Conservation (phyloP, 192 early-diverging fungal genomes). For the Pilobolus umbonatus region DNA sequence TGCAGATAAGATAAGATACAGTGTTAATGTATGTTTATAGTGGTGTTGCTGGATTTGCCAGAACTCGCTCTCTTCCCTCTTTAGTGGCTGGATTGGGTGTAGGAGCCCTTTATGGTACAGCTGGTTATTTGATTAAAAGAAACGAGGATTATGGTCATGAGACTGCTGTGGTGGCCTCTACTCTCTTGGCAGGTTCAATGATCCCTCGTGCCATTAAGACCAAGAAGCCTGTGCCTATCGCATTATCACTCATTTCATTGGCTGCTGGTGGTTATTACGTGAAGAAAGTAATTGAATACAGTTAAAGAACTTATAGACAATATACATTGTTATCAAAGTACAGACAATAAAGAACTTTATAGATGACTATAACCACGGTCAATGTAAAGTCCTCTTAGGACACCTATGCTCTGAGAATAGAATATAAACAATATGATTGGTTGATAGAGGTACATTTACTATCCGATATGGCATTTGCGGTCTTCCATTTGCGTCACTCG, state of each 20-base stretch:
- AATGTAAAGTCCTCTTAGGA: no score
- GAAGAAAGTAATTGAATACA: conserved; percentile 42
- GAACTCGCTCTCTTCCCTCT: conserved; percentile 36
- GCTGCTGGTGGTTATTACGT: conserved; percentile 40
- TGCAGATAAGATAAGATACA: not conserved
- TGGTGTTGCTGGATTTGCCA: conserved; percentile 33
- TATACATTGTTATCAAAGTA: no score
- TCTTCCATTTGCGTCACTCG: no score
- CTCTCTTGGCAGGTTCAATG: conserved; percentile 31
- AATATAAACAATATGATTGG: no score
- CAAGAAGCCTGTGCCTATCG: conserved; percentile 34
- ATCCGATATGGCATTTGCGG: no score
- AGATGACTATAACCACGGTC: no score
- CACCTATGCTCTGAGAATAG: no score
- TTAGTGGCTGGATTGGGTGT: conserved; percentile 36
- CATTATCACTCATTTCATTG: conserved; percentile 30
- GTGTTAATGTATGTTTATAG: conserved; percentile 11
- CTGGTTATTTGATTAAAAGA: conserved; percentile 34
- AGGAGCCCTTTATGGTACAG: conserved; percentile 35
- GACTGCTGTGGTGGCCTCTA: conserved; percentile 37
- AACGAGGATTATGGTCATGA: conserved; percentile 42
- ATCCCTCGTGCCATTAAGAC: conserved; percentile 36
- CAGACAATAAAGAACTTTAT: no score
- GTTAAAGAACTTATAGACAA: no score
- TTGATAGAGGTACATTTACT: no score